Evolutionary conservation across 768 basidiomycete species (phyloP).

Genomic region (Phylloporus sp.): DNA sequence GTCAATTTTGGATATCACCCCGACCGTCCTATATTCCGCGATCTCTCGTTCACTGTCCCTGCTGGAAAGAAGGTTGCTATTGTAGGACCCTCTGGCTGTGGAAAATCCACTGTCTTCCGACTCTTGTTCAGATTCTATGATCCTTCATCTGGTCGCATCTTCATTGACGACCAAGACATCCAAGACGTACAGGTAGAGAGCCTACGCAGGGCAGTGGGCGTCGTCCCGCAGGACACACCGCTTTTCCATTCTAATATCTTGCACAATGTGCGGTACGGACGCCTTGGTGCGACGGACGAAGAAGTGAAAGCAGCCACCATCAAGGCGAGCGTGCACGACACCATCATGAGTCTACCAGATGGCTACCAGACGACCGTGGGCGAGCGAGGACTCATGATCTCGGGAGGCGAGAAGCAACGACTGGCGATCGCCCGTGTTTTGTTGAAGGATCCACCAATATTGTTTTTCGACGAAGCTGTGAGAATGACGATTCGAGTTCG

Average conservation of each 20-base stretch:
- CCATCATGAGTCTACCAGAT: constrained; percentile 76
- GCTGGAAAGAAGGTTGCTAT: constrained; percentile 97
- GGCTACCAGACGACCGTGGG: constrained; percentile 90
- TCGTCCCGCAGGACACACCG: constrained; percentile 98
- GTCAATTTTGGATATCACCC: constrained; percentile 89
- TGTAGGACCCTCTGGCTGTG: constrained; percentile 95
- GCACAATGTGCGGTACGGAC: constrained; percentile 93
- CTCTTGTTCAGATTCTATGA: constrained; percentile 94
- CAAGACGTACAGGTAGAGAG: constrained; percentile 63
- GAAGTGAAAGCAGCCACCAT: constrained; percentile 80
- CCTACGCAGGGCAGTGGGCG: constrained; percentile 73
- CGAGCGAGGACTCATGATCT: constrained; percentile 96
- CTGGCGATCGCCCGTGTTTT: constrained; percentile 90
- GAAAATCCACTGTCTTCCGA: constrained; percentile 95
- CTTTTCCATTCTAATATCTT: constrained; percentile 93
- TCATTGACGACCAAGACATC: constrained; percentile 86
- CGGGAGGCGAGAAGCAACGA: constrained; percentile 97
- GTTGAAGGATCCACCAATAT: constrained; percentile 89
- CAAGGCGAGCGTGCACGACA: constrained; percentile 83
- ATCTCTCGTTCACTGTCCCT: constrained; percentile 86
- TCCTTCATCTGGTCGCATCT: constrained; percentile 72
- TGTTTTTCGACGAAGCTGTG: constrained; percentile 98
- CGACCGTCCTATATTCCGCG: constrained; percentile 85
- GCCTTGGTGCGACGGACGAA: constrained; percentile 80
- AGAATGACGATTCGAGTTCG: constrained; percentile 27